A percentile compares a stretch with the other conserved stretches of the same genome.
Evolutionary conservation across 75 land plant species (phyloP).

Genomic region (Pinus taeda): DNA sequence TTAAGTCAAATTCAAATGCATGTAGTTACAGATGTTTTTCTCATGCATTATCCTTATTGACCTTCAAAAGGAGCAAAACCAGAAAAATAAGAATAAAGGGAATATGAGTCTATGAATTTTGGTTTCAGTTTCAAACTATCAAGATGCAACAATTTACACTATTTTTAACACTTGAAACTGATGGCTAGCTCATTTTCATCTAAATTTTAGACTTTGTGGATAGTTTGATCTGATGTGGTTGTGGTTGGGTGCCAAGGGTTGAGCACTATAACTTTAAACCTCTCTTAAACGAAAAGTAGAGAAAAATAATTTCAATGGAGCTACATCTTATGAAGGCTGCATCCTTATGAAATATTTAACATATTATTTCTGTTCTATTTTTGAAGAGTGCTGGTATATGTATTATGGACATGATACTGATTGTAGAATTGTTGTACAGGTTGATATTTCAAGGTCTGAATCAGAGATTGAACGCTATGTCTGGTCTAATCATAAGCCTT

Average conservation of each 20-base stretch:
- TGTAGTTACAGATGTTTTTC: background rate
- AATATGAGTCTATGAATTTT: background rate
- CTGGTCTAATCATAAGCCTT: slow-evolving; percentile 66
- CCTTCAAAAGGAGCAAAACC: background rate
- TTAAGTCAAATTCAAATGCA: background rate
- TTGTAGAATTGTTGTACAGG: slow-evolving; percentile 13
- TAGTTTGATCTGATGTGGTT: background rate
- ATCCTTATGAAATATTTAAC: background rate
- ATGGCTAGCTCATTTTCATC: background rate
- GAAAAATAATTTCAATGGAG: background rate
- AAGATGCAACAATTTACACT: background rate
- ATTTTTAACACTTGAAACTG: background rate
- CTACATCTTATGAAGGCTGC: background rate
- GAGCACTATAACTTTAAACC: background rate
- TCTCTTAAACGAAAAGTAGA: background rate
- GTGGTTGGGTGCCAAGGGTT: background rate
- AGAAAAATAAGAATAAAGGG: background rate
- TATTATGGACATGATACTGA: slow-evolving; percentile 8
- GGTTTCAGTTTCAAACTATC: background rate
- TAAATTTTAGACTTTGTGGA: background rate
- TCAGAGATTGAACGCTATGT: slow-evolving; percentile 56
- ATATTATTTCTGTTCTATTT: background rate
- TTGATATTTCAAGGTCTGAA: slow-evolving; percentile 3
- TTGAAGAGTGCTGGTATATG: background rate
- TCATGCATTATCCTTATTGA: background rate